phyloP scores from a whole-genome alignment of 2,329 filamentous ascomycete genomes.

The Ascochyta clinopodiicola region DNA sequence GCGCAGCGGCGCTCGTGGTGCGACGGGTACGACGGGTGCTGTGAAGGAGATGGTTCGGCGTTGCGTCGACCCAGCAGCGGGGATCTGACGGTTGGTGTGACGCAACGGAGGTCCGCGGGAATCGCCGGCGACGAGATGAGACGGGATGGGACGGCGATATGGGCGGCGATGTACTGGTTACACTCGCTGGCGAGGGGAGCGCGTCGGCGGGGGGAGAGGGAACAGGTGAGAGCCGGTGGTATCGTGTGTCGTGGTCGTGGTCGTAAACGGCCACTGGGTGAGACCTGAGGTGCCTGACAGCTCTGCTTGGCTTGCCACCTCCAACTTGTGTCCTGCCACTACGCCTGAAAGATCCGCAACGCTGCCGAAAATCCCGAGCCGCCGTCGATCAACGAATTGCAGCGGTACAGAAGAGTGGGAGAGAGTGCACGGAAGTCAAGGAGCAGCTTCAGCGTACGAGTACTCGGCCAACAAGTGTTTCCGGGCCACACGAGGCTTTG shows the following conservation, averaged over 20 bases:
- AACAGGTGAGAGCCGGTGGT: constrained; percentile 8
- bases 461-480: constrained; percentile 11
- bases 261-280: constrained; percentile 20
- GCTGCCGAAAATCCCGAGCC: constrained; percentile 25
- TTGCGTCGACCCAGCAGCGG: constrained; percentile 23
- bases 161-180: not conserved
- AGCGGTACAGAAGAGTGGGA: not conserved
- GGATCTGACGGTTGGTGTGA: constrained; percentile 30
- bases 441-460: not conserved
- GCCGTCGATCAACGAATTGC: constrained; percentile 8
- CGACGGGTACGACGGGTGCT: not conserved
- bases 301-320: constrained; percentile 28
- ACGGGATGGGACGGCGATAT: constrained; percentile 16
- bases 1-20: constrained; percentile 32
- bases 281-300: constrained; percentile 28
- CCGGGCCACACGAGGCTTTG: not conserved
- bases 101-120: constrained; percentile 18
- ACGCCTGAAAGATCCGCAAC: constrained; percentile 15
- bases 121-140: constrained; percentile 20
- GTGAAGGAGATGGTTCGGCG: constrained; percentile 8
- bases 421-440: constrained; percentile 2
- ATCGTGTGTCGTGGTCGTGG: constrained; percentile 19
- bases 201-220: constrained; percentile 17
- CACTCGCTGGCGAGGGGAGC: constrained; percentile 9
- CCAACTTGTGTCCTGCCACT: constrained; percentile 8